Base-by-base conservation (phyloP, 805 yeast genomes). In the Candida piceae region DNA sequence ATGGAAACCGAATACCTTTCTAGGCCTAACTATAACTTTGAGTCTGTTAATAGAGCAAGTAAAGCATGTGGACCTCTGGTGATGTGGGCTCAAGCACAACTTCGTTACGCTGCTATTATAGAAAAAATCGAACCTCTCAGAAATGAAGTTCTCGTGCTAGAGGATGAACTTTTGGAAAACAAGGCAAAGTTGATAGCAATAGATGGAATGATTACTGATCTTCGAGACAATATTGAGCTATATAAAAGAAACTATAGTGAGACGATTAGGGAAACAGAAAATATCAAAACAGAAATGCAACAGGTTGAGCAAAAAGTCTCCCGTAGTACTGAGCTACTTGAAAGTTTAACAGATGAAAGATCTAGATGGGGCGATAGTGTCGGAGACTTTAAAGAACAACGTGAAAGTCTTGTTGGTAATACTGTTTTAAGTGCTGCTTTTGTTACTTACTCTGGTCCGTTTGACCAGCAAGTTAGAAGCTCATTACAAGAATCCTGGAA, bases 61-160 rank as follows among this genome's bases (percentile, higher is more conserved):
- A 87, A 84, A 52, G 97, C 97, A 0, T 87, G 97, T 63, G 97
- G 96, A 0, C 97, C 97, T 0, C 63, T 90, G 24, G 53, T 84
- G 15, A 80, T 79, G 42, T 90, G 97, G 97, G 89, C 88, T 0
- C 70, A 71, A 36, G 97, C 97, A 0, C 97, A 90, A 45, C 66
- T 88, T n/a, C 64, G 70, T n/a, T 90, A 82, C 52, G 74, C 90
- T 0, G 52, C 74, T 2, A 82, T 88, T 16, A 62, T 86, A 30
- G 82, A 83, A 25, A 72, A 69, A 34, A 73, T 90, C 18, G 83
- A 76, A 1, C 97, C 97, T 0, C 58, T 90, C 48, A 64, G 78
- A 38, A 66, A 66, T 5, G 95, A 88, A 47, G 84, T 87, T 4
- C 50, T 49, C 7, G 50, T 44, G 4, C 65, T 90, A 7, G 90